Evolutionary conservation across 495 filamentous ascomycete species (phyloP), one percentile per base, ranked within the genome.

Genomic region (Emericellopsis terricola): DNA sequence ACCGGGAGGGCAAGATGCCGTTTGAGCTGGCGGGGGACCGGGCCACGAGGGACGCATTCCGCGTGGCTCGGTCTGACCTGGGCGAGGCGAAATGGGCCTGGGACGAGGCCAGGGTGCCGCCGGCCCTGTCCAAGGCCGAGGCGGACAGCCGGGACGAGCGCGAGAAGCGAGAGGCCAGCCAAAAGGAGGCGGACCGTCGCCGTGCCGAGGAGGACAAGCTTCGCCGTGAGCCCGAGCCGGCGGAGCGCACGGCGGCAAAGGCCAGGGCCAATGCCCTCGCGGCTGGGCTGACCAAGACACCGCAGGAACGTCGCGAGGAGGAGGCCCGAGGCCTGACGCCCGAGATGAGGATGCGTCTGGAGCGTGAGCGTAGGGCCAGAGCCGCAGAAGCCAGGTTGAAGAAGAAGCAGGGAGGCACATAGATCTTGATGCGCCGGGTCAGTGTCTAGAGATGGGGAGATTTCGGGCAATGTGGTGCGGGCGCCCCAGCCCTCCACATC

Each of bases 21-120:
- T 96, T 92, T 49, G 83, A 91, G 27, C 67, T 96, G 3, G 71
- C 81, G 8, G 83, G 91, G 19, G 83, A 96, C 49, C 69, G 86
- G 2, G 57, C 76, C 2, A 93, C 85, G 0, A 71, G 89, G 1
- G 87, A 96, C 45, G 81, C 84, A 3, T 97, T 97, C 60, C 78
- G 91, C 3, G 65, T 94, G 15, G 83, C 85, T 1, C 75, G 89
- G 7, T 62, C 66, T 29, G 78, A 87, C 45, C 60, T 94, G 1
- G 86, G 85, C 2, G 85, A 89, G 46, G 42, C 44, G 0, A 52
- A 48, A 4, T 94, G 80, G 80, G 66, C 84, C 50, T 97, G 91
- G 91, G 65, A 74, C 2, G 33, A 7, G 20, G 77, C 83, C 2
- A 62, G 64, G 14, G 71, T 96, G 0, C 84, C 87, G 1, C 46